A percentile compares a stretch with the other conserved stretches of the same genome.
Conservation (phyloP, 2,329 filamentous ascomycete species). For the Setomelanomma holmii region DNA sequence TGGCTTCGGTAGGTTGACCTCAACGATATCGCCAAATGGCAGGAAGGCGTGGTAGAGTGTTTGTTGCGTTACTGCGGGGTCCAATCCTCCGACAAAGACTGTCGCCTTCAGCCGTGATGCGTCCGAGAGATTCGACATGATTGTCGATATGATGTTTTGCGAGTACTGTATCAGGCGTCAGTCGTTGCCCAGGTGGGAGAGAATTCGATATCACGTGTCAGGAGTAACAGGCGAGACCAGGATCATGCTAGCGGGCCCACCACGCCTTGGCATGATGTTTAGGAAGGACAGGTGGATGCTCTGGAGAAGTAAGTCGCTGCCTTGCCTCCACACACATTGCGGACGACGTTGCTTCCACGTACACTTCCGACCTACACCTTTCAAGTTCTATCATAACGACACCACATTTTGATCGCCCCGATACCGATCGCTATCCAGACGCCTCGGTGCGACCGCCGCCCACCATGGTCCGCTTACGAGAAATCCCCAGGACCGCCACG, state of each 20-base stretch:
- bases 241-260: conserved; percentile 20
- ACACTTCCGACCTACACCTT: conserved; percentile 14
- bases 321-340: conserved; percentile 31
- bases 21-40: conserved; percentile 93
- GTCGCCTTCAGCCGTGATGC: conserved; percentile 85
- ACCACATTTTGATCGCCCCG: conserved; percentile 27
- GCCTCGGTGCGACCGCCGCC: conserved; percentile 40
- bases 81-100: conserved; percentile 88
- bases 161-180: conserved; percentile 4
- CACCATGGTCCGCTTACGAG: conserved; percentile 91
- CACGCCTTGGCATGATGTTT: conserved; percentile 16
- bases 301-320: conserved; percentile 36
- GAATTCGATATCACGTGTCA: conserved; percentile 35
- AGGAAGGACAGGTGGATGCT: conserved; percentile 47
- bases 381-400: conserved; percentile 14
- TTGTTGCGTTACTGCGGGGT: conserved; percentile 75
- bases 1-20: conserved; percentile 88
- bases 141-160: not conserved
- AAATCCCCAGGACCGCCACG: conserved; percentile 94
- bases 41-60: conserved; percentile 91
- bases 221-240: conserved; percentile 12
- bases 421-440: conserved; percentile 30
- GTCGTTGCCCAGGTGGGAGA: conserved; percentile 11
- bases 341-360: conserved; percentile 16
- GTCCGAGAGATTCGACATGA: conserved; percentile 72